Base-by-base conservation (phyloP, 2,329 filamentous ascomycete genomes). In the Furcasterigmium sp. region DNA sequence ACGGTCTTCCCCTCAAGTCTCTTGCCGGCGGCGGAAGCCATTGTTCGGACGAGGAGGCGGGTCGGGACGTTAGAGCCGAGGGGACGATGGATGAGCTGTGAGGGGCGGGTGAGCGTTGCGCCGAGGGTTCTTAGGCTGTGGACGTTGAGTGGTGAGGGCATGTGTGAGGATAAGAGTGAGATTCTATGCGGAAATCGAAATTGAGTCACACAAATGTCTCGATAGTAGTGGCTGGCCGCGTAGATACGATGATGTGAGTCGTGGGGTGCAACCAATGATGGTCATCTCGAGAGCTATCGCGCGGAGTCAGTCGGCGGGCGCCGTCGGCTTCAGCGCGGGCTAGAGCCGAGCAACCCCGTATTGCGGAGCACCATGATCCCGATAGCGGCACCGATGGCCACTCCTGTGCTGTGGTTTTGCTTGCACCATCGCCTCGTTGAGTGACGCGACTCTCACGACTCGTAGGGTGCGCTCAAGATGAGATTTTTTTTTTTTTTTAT, bases 1-100 rank as follows among this genome's bases (percentile, higher is more conserved):
- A 97, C 74, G 5, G 90, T 97, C 72, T 97, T 97, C 77, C 90
- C 90, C 57, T 85, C 78, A 47, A 98, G 87, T 70, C 91, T 90
- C 64, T 89, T 85, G 50, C 76, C 76, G 68, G 86, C 82, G 38
- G 75, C 66, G 28, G 69, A 59, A 72, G 76, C 76, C 41, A 48
- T 48, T 48, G 59, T 65, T 55, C 59, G 41, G 42, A 30, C 19
- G 30, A 39, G 18, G 26, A 3, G 21, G 17, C 26, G 21, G 14
- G 18, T 18, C 3, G 38, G 21, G 6, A 28, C 9, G 37, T 17
- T 43, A 34, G 13, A 9, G 37, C 19, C 39, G 19, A 21, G 6
- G 21, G 13, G 18, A 46, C 20, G 30, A 41, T 23, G 43, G 42
- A 23, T 42, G 26, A 39, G 35, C 46, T 37, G 34, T 37, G 45